phyloP scores from a whole-genome alignment of 805 yeast genomes.

The Candida ulmi region DNA sequence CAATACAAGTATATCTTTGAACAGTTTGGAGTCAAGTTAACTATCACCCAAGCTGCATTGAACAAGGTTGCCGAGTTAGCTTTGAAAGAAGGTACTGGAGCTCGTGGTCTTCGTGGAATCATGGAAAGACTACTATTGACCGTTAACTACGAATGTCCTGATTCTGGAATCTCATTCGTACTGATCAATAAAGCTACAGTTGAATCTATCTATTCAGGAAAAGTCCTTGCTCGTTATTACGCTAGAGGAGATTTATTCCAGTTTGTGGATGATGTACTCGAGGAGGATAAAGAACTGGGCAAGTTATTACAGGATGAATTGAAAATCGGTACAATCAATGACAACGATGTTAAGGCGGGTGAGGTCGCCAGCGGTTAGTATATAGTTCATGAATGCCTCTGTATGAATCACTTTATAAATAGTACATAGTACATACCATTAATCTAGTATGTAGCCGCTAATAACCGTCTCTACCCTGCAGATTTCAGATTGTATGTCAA shows the following conservation, averaged over 20 bases:
- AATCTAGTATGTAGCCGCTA: too few relatives aligned
- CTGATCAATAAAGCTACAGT: conserved; percentile 42
- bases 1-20: conserved; percentile 51
- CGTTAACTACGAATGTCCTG: conserved; percentile 56
- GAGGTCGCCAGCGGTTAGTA: neutral
- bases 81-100: conserved; percentile 51
- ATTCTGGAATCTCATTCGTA: conserved; percentile 47
- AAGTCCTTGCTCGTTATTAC: conserved; percentile 38
- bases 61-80: conserved; percentile 44
- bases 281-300: conserved; percentile 37
- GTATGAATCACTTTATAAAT: too few relatives aligned
- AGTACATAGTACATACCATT: too few relatives aligned
- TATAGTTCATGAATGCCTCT: too few relatives aligned
- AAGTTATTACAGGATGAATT: conserved; percentile 27
- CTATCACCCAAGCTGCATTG: conserved; percentile 44
- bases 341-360: neutral
- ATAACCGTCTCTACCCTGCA: too few relatives aligned
- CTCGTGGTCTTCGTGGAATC: conserved; percentile 51
- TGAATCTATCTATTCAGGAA: conserved; percentile 28
- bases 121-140: conserved; percentile 45
- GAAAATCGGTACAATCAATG: conserved; percentile 5
- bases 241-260: conserved; percentile 36
- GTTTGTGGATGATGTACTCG: conserved; percentile 34
- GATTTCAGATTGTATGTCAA: too few relatives aligned
- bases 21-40: conserved; percentile 45